phyloP scores from a whole-genome alignment of 75 land plant genomes.

The Pinus tabuliformis region DNA sequence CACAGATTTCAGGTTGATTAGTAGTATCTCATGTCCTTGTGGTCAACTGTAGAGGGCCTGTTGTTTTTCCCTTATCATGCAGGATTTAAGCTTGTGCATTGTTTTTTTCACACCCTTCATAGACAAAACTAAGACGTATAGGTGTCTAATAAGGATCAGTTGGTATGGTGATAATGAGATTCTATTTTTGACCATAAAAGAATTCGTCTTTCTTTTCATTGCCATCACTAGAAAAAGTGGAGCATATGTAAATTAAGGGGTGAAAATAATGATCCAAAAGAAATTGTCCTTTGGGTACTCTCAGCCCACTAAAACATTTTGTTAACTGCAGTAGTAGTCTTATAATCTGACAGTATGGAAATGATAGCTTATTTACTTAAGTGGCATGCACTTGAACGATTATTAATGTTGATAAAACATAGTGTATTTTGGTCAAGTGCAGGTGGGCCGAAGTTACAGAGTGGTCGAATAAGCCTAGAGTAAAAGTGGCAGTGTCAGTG shows the following conservation, averaged over 20 bases:
- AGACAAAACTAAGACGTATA: neutral
- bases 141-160: too few relatives aligned
- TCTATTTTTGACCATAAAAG: too few relatives aligned
- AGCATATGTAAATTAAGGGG: too few relatives aligned
- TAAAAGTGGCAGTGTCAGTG: constrained; percentile 95
- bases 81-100: too few relatives aligned
- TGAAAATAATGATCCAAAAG: too few relatives aligned
- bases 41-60: neutral
- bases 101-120: neutral
- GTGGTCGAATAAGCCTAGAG: constrained; percentile 79
- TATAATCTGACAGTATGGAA: constrained; percentile 2
- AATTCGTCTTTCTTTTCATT: too few relatives aligned
- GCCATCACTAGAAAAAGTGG: too few relatives aligned
- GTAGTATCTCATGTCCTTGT: neutral
- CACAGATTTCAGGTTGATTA: neutral
- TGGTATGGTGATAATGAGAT: too few relatives aligned
- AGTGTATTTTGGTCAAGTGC: constrained; percentile 1
- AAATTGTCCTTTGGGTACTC: neutral
- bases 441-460: constrained; percentile 78
- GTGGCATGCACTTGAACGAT: neutral
- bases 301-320: neutral
- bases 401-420: neutral
- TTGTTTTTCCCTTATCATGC: neutral
- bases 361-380: neutral
- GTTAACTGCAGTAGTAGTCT: neutral